phyloP scores from a whole-genome alignment of 2,329 filamentous ascomycete species.

The Monilinia vaccinii-corymbosi region DNA sequence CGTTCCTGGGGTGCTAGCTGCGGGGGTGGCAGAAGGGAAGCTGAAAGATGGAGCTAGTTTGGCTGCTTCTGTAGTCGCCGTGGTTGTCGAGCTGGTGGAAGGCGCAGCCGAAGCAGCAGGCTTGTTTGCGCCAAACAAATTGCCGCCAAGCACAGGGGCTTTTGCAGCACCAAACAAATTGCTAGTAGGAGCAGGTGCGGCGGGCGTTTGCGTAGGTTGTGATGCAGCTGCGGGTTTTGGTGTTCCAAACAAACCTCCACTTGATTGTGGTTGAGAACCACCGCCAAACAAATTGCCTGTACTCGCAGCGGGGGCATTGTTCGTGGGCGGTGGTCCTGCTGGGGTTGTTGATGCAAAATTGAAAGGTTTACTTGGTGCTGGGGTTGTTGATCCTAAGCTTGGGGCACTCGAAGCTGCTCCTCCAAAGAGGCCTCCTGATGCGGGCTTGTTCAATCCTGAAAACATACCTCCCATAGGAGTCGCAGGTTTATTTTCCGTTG shows the following conservation, averaged over 20 bases:
- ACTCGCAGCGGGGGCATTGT: constrained; percentile 13
- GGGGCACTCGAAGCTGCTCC: constrained; percentile 23
- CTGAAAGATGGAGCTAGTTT: constrained; percentile 16
- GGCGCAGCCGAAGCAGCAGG: constrained; percentile 1
- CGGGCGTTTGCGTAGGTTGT: constrained; percentile 4
- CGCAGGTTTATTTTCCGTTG: constrained; percentile 14
- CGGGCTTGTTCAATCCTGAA: constrained; percentile 10
- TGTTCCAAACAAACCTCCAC: constrained; percentile 5
- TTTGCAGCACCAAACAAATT: constrained; percentile 2
- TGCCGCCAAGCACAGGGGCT: neutral
- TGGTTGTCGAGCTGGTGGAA: constrained; percentile 10
- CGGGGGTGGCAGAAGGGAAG: constrained; percentile 15
- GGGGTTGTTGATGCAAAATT: constrained; percentile 23
- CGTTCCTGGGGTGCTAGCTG: constrained; percentile 8
- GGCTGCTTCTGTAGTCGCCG: constrained; percentile 13
- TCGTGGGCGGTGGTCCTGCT: constrained; percentile 27
- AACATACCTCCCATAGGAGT: constrained; percentile 5
- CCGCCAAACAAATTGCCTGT: constrained; percentile 16
- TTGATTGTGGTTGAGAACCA: constrained; percentile 1
- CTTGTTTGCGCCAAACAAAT: constrained; percentile 9
- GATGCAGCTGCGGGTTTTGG: constrained; percentile 4
- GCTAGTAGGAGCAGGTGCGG: neutral
- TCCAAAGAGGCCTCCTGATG: constrained; percentile 7
- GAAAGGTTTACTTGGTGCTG: constrained; percentile 19
- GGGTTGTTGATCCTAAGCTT: constrained; percentile 9